Base-by-base conservation (phyloP, 495 filamentous ascomycete genomes). In the Penicillium coprophilum region DNA sequence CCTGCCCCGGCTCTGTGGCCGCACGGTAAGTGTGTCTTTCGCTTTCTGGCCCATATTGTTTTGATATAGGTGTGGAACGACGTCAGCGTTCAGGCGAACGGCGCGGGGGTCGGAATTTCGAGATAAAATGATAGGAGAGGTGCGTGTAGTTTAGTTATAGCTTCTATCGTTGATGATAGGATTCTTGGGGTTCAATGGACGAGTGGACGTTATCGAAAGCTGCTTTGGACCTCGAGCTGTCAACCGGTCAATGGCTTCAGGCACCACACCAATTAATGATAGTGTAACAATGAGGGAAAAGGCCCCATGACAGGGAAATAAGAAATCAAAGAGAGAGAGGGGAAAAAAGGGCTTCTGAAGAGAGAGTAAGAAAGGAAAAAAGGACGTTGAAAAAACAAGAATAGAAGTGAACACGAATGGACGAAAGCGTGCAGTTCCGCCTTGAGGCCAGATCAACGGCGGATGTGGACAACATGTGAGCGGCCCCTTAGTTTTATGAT, bases 241-340 rank as follows among this genome's bases (percentile, higher is more conserved):
- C 55, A 60, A 62, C 52, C 51, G 58, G 55, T 55, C 23, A 20
- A 52, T 41, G 38, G 50, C 38, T 52, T 52, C 36, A 61, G 66
- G 66, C 67, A 58, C 65, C 59, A 66, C 64, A 68, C 55, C 59
- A 61, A 64, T 71, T 72, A 79, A 74, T 64, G 70, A 75, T 68
- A 69, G 74, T 69, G 61, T 62, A 60, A 57, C 59, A 62, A 56
- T 32, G 57, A 70, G 56, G 66, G 50, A 54, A 61, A 56, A 65
- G 52, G 55, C 65, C 69, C 74, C 75, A 77, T 77, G 60, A 69
- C 70, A 72, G 68, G 62, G 57, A 45, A 50, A 55, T 52, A 62
- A 53, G n/a, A 58, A 61, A 46, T 34, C 40, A 61, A 58, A 59
- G 44, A 49, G 7, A 27, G 60, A 58, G 52, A 50, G 8, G 15